Evolutionary conservation across 164 flowering plant genomes (phyloP).

Genomic region (Saururus chinensis): DNA sequence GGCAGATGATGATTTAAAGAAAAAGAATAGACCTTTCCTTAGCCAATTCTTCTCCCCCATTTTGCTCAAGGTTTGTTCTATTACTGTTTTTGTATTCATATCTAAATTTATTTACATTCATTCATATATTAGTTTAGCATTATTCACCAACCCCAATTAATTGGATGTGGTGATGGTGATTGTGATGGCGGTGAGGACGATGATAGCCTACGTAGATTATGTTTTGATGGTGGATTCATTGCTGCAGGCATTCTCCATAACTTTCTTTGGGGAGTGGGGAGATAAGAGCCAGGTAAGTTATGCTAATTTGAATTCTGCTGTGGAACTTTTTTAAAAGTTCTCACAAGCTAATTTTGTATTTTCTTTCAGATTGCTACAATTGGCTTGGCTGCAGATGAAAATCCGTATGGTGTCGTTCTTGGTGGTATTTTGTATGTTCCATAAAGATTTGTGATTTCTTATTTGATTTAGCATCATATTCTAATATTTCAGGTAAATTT

Average conservation of each 20-base stretch:
- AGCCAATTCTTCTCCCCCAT: conserved; percentile 86
- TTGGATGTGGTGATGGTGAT: neutral
- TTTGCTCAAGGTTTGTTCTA: conserved; percentile 57
- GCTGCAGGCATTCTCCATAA: conserved; percentile 93
- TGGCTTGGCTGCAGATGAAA: conserved; percentile 96
- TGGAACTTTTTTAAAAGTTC: too few relatives aligned
- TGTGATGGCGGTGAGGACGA: too few relatives aligned
- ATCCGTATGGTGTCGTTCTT: conserved; percentile 93
- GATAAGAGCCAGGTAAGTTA: conserved; percentile 90
- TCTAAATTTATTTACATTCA: too few relatives aligned
- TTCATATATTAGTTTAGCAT: too few relatives aligned
- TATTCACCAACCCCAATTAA: too few relatives aligned
- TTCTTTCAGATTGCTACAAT: conserved; percentile 84
- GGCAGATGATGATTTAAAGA: conserved; percentile 77
- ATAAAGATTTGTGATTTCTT: neutral
- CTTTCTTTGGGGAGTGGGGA: conserved; percentile 99
- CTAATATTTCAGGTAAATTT: neutral
- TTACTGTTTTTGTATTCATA: neutral
- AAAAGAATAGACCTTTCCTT: conserved; percentile 55
- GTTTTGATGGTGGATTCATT: neutral
- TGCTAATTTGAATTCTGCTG: neutral
- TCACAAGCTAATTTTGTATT: neutral
- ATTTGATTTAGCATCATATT: neutral
- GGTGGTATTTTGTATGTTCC: conserved; percentile 82
- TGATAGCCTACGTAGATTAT: neutral